Evolutionary conservation across 2,329 filamentous ascomycete genomes (phyloP).

Genomic region (Aschersonia sp.): DNA sequence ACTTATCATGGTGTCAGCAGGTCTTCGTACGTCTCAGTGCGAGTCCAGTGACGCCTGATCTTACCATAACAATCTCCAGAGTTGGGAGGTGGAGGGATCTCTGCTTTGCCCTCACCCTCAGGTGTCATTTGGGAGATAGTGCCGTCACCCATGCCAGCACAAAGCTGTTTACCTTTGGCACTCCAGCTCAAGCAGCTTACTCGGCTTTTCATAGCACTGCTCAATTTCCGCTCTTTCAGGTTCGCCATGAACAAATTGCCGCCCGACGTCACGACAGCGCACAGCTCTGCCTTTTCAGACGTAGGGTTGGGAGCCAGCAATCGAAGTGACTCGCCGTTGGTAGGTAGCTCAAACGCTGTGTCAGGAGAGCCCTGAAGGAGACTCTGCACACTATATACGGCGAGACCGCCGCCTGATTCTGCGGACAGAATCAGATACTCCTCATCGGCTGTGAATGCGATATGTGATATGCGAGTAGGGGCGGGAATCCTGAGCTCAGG

Average conservation of each 20-base stretch:
- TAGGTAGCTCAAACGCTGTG: slow-evolving; percentile 60
- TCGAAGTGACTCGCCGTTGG: slow-evolving; percentile 59
- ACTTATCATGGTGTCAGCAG: slow-evolving; percentile 28
- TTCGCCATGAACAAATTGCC: slow-evolving; percentile 79
- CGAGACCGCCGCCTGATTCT: slow-evolving; percentile 66
- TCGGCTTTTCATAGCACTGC: slow-evolving; percentile 49
- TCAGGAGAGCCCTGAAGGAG: slow-evolving; percentile 52
- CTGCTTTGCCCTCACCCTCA: slow-evolving; percentile 59
- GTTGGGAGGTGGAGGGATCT: slow-evolving; percentile 63
- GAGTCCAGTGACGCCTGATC: neutral
- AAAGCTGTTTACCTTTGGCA: slow-evolving; percentile 78
- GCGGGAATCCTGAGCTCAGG: slow-evolving; percentile 62
- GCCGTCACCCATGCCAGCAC: slow-evolving; percentile 73
- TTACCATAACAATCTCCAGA: slow-evolving; percentile 48
- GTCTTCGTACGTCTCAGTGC: neutral
- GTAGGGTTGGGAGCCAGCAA: slow-evolving; percentile 70
- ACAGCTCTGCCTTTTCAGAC: slow-evolving; percentile 54
- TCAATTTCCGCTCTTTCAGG: slow-evolving; percentile 52
- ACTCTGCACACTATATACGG: slow-evolving; percentile 63
- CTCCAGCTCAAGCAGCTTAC: slow-evolving; percentile 88
- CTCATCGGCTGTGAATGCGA: slow-evolving; percentile 85
- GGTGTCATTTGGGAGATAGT: slow-evolving; percentile 72
- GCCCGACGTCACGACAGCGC: slow-evolving; percentile 65
- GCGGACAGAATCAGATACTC: slow-evolving; percentile 70
- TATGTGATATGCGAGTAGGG: slow-evolving; percentile 65